phyloP scores from a whole-genome alignment of 2,329 filamentous ascomycete species.

The Fusarium kyushuense region DNA sequence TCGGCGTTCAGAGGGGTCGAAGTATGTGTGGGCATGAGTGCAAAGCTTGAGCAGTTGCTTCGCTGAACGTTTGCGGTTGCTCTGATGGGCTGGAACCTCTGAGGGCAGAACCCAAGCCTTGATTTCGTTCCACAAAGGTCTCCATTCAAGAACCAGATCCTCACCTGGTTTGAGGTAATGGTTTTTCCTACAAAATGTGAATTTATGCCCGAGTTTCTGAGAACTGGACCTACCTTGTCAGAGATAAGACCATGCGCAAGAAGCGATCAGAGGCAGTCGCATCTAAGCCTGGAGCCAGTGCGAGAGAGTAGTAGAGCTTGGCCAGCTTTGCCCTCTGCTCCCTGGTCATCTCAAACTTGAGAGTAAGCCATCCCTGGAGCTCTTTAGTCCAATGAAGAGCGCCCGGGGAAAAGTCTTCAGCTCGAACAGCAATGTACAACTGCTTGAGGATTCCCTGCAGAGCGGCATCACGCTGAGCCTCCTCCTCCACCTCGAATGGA shows the following conservation, averaged over 20 bases:
- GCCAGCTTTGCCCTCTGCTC: slow-evolving; percentile 86
- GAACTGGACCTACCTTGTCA: slow-evolving; percentile 80
- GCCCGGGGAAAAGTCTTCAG: slow-evolving; percentile 93
- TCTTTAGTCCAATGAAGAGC: slow-evolving; percentile 98
- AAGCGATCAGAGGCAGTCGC: slow-evolving; percentile 86
- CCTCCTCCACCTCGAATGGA: slow-evolving; percentile 88
- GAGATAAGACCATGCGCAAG: slow-evolving; percentile 92
- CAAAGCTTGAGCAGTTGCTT: slow-evolving; percentile 86
- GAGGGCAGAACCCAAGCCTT: slow-evolving; percentile 90
- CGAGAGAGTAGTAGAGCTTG: slow-evolving; percentile 93
- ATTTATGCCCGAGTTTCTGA: slow-evolving; percentile 24
- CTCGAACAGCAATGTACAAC: slow-evolving; percentile 89
- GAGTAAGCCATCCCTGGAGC: slow-evolving; percentile 91
- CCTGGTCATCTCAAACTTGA: slow-evolving; percentile 96
- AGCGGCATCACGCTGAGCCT: slow-evolving; percentile 79
- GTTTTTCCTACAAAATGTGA: slow-evolving; percentile 74
- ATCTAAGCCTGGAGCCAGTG: slow-evolving; percentile 90
- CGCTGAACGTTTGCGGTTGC: slow-evolving; percentile 65
- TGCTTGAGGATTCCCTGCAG: slow-evolving; percentile 91
- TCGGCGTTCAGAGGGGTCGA: slow-evolving; percentile 87
- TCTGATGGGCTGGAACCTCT: slow-evolving; percentile 78
- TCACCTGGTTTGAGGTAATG: slow-evolving; percentile 93
- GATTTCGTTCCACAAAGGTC: slow-evolving; percentile 90
- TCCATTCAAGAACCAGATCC: slow-evolving; percentile 94
- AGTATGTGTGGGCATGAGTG: slow-evolving; percentile 90